These are phyloP conservation scores for Leccinum griseonigrum DNA, from an alignment of 1,284 basidiomycete species.

Conservation along the genomic window DNA sequence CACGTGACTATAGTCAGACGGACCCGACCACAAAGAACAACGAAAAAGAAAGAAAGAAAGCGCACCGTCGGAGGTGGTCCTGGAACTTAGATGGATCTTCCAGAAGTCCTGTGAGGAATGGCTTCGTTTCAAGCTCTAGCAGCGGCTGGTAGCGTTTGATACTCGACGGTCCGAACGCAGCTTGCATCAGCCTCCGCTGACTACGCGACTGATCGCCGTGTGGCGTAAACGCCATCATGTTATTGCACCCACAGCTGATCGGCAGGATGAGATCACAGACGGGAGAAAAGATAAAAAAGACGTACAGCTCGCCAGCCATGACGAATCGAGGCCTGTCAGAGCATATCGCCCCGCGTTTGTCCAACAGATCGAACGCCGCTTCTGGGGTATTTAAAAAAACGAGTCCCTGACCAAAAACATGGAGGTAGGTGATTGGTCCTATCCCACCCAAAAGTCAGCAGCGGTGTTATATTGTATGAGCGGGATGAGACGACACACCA, in stretches of 20 bases:
- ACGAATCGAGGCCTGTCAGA: slow-evolving; percentile 66
- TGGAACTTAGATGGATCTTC: slow-evolving; percentile 41
- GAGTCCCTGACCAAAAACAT: slow-evolving; percentile 61
- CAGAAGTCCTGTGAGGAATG: slow-evolving; percentile 47
- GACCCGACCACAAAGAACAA: neutral
- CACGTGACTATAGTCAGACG: slow-evolving; percentile 9
- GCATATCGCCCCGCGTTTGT: slow-evolving; percentile 66
- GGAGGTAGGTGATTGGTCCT: slow-evolving; percentile 68
- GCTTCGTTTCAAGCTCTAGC: slow-evolving; percentile 50
- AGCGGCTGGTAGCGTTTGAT: slow-evolving; percentile 59
- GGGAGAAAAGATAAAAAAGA: neutral
- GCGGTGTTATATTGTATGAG: neutral
- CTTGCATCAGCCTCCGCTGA: slow-evolving; percentile 63
- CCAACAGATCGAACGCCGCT: slow-evolving; percentile 58
- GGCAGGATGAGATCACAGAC: slow-evolving; percentile 2
- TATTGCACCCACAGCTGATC: slow-evolving; percentile 58
- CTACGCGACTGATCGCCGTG: slow-evolving; percentile 62
- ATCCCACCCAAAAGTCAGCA: neutral
- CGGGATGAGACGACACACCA: slow-evolving; percentile 35
- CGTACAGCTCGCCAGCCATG: slow-evolving; percentile 63
- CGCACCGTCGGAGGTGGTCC: slow-evolving; percentile 41
- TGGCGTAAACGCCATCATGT: slow-evolving; percentile 71
- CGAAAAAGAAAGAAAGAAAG: neutral
- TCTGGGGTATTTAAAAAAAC: slow-evolving; percentile 63
- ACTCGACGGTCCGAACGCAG: slow-evolving; percentile 51